phyloP scores from a whole-genome alignment of 129 eudicot genomes.

The Escallonia rubra region DNA sequence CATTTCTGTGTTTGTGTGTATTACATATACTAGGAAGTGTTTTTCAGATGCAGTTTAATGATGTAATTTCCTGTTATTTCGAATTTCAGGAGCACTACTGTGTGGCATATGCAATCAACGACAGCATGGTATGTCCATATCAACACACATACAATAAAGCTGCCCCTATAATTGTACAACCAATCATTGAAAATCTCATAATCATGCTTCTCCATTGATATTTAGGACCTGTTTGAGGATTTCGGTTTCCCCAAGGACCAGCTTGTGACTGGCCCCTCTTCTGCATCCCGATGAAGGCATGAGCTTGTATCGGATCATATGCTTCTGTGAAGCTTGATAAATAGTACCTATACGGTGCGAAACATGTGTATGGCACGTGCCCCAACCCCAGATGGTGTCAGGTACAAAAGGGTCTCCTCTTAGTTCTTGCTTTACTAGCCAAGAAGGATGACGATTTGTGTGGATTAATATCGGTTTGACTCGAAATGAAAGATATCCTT shows the following conservation, averaged over 20 bases:
- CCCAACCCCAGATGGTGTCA: conserved; percentile 9
- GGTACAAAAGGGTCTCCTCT: conserved; percentile 9
- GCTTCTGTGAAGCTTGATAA: conserved; percentile 6
- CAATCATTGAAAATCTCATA: not conserved
- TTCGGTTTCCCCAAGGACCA: conserved; percentile 70
- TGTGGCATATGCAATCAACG: conserved; percentile 78
- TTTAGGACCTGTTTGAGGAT: conserved; percentile 71
- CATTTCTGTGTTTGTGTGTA: too few species aligned
- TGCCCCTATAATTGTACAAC: not conserved
- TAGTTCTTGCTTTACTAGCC: conserved; percentile 13
- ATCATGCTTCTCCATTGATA: conserved; percentile 7
- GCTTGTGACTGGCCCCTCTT: conserved; percentile 22
- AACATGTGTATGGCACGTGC: conserved; percentile 33
- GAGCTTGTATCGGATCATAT: conserved; percentile 1
- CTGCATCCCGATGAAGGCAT: conserved; percentile 33
- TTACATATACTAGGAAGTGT: too few species aligned
- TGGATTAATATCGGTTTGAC: conserved; percentile 44
- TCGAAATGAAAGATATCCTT: conserved; percentile 18
- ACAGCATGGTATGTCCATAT: conserved; percentile 59
- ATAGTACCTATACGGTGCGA: conserved; percentile 6
- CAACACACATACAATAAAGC: not conserved
- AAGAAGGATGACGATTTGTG: conserved; percentile 28
- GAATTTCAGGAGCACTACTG: conserved; percentile 95
- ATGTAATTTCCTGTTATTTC: not conserved
- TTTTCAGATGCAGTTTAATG: not conserved